Base-by-base conservation (phyloP, 1,284 basidiomycete species). In the Pascua sp. region DNA sequence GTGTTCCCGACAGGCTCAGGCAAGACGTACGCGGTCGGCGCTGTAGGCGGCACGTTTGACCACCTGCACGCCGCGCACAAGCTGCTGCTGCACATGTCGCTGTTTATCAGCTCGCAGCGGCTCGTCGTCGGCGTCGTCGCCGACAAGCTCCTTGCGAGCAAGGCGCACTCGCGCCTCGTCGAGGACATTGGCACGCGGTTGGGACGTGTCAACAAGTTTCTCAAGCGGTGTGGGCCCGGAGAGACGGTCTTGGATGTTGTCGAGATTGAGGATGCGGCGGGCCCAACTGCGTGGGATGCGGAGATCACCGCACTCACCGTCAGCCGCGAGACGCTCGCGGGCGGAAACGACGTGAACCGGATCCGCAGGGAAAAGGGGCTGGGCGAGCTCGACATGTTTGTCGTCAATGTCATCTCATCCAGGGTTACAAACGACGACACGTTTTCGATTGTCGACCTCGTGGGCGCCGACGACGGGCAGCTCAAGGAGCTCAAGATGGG, bases 31-130 rank as follows among this genome's bases (percentile, higher is more conserved):
- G 56, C 61, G 1, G 75, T 77, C 13, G 67, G 73, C 4, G 80
- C 81, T 69, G 64, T 87, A 10, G 87, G 87, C 32, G 87, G 87
- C 11, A 98, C 95, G 0, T 98, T 98, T 73, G 95, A 99, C 76
- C 96, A 98, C 72, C 83, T 99, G 15, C 95, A 99, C 73, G 86
- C 92, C 1, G 95, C 95, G 0, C 95, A 99, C 81, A 98, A 98
- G 79, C 94, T 98, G 59, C 83, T 99, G 41, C 83, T 99, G 7
- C 90, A 90, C 66, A 91, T 96, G 85, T 87, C 85, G 9, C 85
- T 89, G 2, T 91, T 90, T 81, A 84, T 97, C 57, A 82, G 91
- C 0, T 76, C 79, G 47, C 76, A 82, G 62, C 91, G 90, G 73
- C 78, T 98, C 68, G 90, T 98, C 62, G 85, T 96, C 54, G 96